These are phyloP conservation scores for Dothiorella sarmentorum DNA, from an alignment of 2,329 filamentous ascomycete genomes.

Conservation along the genomic window DNA sequence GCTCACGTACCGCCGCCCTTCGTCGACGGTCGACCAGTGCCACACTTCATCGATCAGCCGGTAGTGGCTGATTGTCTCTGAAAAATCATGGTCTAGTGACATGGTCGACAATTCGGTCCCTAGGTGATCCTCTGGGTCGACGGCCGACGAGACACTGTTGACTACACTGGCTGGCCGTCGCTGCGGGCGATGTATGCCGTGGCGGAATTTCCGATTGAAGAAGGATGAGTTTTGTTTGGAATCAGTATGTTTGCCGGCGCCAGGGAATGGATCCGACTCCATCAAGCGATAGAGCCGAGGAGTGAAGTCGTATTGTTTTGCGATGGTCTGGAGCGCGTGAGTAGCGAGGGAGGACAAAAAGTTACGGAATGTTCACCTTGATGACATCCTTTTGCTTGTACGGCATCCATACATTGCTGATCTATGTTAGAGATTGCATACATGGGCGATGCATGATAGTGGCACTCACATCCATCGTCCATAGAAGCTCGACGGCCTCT, in stretches of 20 bases:
- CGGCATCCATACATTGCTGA: conserved; percentile 68
- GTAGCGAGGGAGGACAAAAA: background rate
- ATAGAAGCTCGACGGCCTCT: conserved; percentile 48
- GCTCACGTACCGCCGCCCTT: conserved; percentile 65
- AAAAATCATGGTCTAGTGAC: background rate
- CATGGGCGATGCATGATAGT: background rate
- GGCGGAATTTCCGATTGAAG: background rate
- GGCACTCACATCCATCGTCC: conserved; percentile 67
- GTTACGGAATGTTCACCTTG: conserved; percentile 30
- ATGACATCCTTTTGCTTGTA: conserved; percentile 57
- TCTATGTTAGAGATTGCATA: background rate
- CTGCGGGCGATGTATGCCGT: background rate
- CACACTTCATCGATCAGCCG: conserved; percentile 67
- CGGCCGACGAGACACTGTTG: background rate
- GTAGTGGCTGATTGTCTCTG: conserved; percentile 46
- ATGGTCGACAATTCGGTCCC: background rate
- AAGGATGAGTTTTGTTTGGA: conserved; percentile 20
- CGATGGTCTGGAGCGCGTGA: conserved; percentile 42
- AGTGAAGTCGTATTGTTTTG: conserved; percentile 64
- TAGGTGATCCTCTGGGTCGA: background rate
- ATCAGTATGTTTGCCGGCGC: conserved; percentile 19
- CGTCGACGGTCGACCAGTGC: conserved; percentile 71
- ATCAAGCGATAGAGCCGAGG: conserved; percentile 63
- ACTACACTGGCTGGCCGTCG: background rate
- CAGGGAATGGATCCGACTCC: conserved; percentile 51